phyloP scores from a whole-genome alignment of 2,329 filamentous ascomycete genomes.

The Monosporascus ibericus region DNA sequence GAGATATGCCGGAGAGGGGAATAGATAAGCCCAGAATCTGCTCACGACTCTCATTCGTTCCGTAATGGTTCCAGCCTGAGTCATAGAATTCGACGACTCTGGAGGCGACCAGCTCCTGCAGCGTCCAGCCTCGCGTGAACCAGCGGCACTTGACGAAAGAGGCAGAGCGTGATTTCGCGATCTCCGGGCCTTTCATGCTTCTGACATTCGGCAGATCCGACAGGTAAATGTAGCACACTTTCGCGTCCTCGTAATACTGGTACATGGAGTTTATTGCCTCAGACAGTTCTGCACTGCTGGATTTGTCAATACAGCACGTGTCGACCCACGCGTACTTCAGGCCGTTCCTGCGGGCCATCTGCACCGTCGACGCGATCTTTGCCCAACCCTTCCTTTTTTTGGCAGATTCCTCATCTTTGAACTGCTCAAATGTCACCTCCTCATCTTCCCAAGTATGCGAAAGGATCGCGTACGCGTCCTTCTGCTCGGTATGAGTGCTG shows the following conservation, averaged over 20 bases:
- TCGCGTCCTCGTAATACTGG: constrained; percentile 9
- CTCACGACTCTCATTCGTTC: too few relatives aligned
- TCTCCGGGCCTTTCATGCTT: background rate
- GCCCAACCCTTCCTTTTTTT: constrained; percentile 3
- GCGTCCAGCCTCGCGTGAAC: constrained; percentile 1
- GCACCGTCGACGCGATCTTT: constrained; percentile 11
- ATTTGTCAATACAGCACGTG: constrained; percentile 20
- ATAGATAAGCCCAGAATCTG: too few relatives aligned
- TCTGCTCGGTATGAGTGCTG: background rate
- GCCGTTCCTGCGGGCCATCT: constrained; percentile 3
- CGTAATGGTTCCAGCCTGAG: constrained; percentile 4
- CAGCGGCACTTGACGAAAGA: constrained; percentile 5
- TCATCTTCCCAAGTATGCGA: constrained; percentile 29
- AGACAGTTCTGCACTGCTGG: background rate
- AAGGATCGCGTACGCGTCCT: constrained; percentile 25
- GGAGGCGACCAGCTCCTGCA: constrained; percentile 17
- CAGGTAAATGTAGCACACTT: constrained; percentile 14
- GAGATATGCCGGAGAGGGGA: too few relatives aligned
- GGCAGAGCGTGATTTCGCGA: constrained; percentile 3
- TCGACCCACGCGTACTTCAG: constrained; percentile 18
- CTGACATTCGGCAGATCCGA: constrained; percentile 12
- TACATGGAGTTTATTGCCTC: constrained; percentile 5
- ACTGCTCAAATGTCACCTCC: constrained; percentile 24
- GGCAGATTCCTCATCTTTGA: background rate
- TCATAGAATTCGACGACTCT: constrained; percentile 9